Conservation (phyloP, 208 protist genomes). For the Leishmania guyanensis region DNA sequence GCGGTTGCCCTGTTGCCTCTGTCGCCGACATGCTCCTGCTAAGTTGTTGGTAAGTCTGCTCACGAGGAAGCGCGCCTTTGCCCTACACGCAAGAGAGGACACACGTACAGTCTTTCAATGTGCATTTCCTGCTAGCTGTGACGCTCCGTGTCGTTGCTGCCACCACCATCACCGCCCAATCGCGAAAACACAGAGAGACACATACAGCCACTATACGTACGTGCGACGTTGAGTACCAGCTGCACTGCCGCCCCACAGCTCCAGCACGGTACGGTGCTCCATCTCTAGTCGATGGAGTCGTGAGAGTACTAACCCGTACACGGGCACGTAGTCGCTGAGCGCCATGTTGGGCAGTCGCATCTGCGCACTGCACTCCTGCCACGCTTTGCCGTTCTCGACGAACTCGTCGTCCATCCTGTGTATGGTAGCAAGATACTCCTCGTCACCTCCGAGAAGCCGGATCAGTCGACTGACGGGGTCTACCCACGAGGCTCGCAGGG, state of each 20-base stretch:
- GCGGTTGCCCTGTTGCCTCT: background rate
- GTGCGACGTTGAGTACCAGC: background rate
- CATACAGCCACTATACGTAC: background rate
- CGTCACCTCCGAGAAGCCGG: slow-evolving; percentile 42
- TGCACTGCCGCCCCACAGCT: slow-evolving; percentile 52
- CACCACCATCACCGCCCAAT: background rate
- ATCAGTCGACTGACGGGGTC: slow-evolving; percentile 32
- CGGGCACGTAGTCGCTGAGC: slow-evolving; percentile 73
- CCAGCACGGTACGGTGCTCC: slow-evolving; percentile 78
- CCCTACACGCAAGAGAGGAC: background rate
- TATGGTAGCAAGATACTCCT: slow-evolving; percentile 60
- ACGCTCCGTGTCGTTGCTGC: background rate
- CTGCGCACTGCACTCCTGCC: slow-evolving; percentile 6
- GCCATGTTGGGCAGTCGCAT: slow-evolving; percentile 10
- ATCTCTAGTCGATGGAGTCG: slow-evolving; percentile 77
- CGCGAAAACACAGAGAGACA: background rate
- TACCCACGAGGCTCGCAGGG: slow-evolving; percentile 18
- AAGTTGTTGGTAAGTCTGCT: background rate
- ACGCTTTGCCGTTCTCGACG: slow-evolving; percentile 19
- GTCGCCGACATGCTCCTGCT: background rate
- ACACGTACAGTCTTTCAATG: background rate
- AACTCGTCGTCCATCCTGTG: slow-evolving; percentile 56
- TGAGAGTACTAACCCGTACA: slow-evolving; percentile 75
- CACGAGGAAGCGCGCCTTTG: background rate
- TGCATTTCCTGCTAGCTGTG: background rate